Evolutionary conservation across 352 stramenopile species (phyloP), one percentile per base, ranked within the genome.

Genomic region (Phytophthora pluvialis): DNA sequence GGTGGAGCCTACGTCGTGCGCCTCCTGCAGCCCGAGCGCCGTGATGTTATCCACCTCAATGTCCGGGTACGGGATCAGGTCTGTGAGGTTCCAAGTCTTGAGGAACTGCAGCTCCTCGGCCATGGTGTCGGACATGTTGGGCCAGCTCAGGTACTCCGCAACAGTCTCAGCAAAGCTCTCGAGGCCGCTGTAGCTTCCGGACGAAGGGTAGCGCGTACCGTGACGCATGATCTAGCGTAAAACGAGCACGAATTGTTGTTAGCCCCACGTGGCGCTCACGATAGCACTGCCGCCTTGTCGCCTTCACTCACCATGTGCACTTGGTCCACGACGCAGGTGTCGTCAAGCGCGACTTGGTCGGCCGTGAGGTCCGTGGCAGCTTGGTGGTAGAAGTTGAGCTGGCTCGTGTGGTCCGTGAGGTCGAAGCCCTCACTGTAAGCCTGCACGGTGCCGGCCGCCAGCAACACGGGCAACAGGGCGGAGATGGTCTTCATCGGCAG

Each of bases 381-480:
- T 54, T 70, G 63, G 61, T 83, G 78, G 64, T 88, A 88, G 62
- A 74, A 84, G 59, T 80, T 83, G 57, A 88, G 76, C 51, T 82
- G 75, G 38, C 74, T 88, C 43, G 78, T 85, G 66, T 85, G 76
- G 67, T 85, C 78, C 40, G 80, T 72, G 32, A 88, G 55, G 69
- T 88, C 76, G 38, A 88, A 88, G 31, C 57, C 39, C 25, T 74
- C 60, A 25, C 65, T 85, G 67, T 80, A 80, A 1, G 70, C 72
- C 5, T 53, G 53, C 1, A 42, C 53, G 7, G 44, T 39, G 31
- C 51, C 33, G 7, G 48, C 26, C 8, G 29, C 26, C 31, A 82
- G 40, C 39, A 64, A 31, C 12, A 31, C n/a, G 0, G 25, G 35
- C 35, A 75, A 25, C 11, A 82, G 52, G 46, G 60, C 21, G 3